Base-by-base conservation (phyloP, 129 eudicot genomes). In the Artemisia argyi region DNA sequence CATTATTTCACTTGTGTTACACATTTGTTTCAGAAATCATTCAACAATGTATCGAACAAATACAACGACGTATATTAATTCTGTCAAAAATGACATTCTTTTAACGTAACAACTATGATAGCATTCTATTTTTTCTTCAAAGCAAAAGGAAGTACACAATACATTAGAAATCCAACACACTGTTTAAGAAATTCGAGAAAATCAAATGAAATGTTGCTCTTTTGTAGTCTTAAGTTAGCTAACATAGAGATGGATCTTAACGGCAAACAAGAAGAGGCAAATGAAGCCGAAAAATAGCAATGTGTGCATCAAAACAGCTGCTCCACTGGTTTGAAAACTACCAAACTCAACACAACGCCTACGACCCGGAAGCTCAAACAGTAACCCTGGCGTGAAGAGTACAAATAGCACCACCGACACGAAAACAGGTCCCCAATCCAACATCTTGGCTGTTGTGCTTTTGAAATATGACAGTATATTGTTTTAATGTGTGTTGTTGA, bases 401-500 rank as follows among this genome's bases (percentile, higher is more conserved):
- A 89, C 79, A 39, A 89, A 89, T 30, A 89, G 89, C 22, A 86
- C 59, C 79, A 76, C 84, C 2, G 88, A 78, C 30, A 89, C 84
- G 19, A 89, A 80, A 17, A 89, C 77, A 42, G 92, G 96, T 0
- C 88, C 96, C 90, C 92, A 89, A 62, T 89, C 87, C 61, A 78
- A 69, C 89, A 82, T 82, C 52, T 68, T 58, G 7, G 17, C 4
- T 69, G 2, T 64, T 64, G 1, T 16, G 5, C 13, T 42, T 6
- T 13, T 49, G 6, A 48, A 60, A 26, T 1, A 1, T 7, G 32
- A 28, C 17, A 47, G 14, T 72, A 13, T 11, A 14, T 1, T 53
- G 53, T 68, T 18, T 49, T 74, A 59, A 10, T 59, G n/a, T 28
- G 63, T 65, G 54, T 10, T 57, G 61, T 28, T 47, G 44, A 7